Evolutionary conservation across 106 monocot genomes (phyloP).

Genomic region (Dioscorea alata): DNA sequence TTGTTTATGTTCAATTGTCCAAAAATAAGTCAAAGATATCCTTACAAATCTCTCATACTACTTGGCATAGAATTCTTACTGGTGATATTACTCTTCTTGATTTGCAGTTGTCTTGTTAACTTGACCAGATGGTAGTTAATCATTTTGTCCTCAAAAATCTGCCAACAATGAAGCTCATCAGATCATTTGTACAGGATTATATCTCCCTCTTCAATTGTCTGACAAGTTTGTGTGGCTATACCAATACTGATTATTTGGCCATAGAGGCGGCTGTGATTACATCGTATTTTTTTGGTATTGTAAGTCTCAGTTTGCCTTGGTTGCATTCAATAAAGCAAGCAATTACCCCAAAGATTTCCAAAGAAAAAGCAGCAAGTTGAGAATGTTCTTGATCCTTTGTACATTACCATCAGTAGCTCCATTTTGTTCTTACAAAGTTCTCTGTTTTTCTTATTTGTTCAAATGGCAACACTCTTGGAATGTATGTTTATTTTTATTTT

Average conservation of each 20-base stretch:
- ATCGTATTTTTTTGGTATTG: not conserved
- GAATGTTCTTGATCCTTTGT: not conserved
- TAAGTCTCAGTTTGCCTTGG: constrained; percentile 9
- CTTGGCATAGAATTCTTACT: too few species aligned
- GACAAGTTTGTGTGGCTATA: not conserved
- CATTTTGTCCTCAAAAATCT: not conserved
- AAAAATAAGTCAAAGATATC: too few species aligned
- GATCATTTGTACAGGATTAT: constrained; percentile 1
- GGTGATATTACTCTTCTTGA: too few species aligned
- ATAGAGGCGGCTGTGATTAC: constrained; percentile 8
- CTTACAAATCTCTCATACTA: too few species aligned
- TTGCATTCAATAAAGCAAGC: constrained; percentile 1
- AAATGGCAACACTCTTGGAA: too few species aligned
- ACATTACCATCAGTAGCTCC: not conserved
- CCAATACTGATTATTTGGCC: constrained; percentile 4
- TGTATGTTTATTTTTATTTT: too few species aligned
- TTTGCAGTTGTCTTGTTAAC: too few species aligned
- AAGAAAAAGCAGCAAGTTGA: not conserved
- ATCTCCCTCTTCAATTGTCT: not conserved
- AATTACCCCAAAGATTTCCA: not conserved
- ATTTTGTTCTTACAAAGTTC: too few species aligned
- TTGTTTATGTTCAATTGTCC: too few species aligned
- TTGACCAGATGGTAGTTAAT: too few species aligned
- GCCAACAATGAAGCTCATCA: not conserved
- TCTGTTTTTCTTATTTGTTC: too few species aligned